Base-by-base conservation (phyloP, 2,329 filamentous ascomycete genomes). In the Neopestalotiopsis sp. region DNA sequence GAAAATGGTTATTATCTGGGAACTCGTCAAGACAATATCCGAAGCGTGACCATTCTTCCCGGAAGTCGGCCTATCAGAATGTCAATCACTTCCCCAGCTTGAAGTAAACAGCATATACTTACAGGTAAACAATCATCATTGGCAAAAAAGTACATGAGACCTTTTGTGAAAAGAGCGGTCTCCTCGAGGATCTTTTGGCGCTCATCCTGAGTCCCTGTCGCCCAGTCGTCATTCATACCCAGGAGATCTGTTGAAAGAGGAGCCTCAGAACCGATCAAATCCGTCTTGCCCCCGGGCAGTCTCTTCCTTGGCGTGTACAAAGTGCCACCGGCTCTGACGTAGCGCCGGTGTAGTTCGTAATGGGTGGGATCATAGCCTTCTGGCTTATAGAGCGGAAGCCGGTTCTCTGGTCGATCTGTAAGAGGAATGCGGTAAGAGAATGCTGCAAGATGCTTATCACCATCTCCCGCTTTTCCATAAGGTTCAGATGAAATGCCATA, bases 1-100 rank as follows among this genome's bases (percentile, higher is more conserved):
- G 75, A 53, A 76, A 78, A 67, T 75, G 67, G 17, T 67, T 71
- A 62, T 78, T 76, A 42, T 72, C 71, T 1, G 66, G 69, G 66
- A 75, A 77, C 70, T 78, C 74, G 34, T 77, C 75, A 38, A 68
- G 70, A 61, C 69, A 73, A 59, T 76, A 76, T 4, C 76, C 75
- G 59, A 70, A 72, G 6, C 69, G 65, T 17, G 67, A 71, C 72
- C 73, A 75, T 42, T 73, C 67, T 30, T 67, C 68, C 34, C 72
- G 58, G 42, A 68, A 38, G 30, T 62, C 12, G 49, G 73, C 69
- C 68, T 73, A 65, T 40, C 61, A 42, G 12, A 63, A 5, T 34
- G 20, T 63, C 10, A 63, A 20, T 17, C 4, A 42, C 24, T 28
- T 4, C 24, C 3, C 24, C 5, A 24, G 58, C 14, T 40, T 3